phyloP scores from a whole-genome alignment of 371 early-diverging fungal genomes.

The Nosema granulosis region DNA sequence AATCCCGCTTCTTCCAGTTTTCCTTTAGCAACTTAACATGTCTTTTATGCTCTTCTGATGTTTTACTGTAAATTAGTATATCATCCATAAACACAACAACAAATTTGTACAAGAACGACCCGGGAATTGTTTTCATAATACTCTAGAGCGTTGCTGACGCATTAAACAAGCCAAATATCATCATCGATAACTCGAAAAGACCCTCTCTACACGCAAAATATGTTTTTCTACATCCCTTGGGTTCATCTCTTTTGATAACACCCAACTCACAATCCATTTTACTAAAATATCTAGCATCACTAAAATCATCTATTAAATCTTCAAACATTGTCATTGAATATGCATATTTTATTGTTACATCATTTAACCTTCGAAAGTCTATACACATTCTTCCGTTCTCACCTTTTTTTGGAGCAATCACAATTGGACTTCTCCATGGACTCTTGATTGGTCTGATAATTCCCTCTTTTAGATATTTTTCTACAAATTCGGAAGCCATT shows the following conservation, averaged over 20 bases:
- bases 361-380: conserved; percentile 33
- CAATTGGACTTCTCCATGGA: conserved; percentile 21
- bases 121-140: conserved; percentile 37
- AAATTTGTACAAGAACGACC: neutral
- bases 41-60: conserved; percentile 2
- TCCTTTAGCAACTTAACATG: conserved; percentile 13
- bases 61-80: conserved; percentile 30
- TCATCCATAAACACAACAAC: conserved; percentile 37
- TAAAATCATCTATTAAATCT: conserved; percentile 41
- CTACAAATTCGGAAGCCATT: neutral
- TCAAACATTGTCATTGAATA: conserved; percentile 36
- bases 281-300: conserved; percentile 56
- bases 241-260: conserved; percentile 64
- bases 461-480: conserved; percentile 29
- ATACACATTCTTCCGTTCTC: conserved; percentile 12
- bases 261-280: conserved; percentile 65
- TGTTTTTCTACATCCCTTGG: conserved; percentile 57
- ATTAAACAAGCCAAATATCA: conserved; percentile 38
- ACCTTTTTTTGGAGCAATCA: conserved; percentile 2
- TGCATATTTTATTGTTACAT: conserved; percentile 17
- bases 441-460: conserved; percentile 22
- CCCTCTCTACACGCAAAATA: conserved; percentile 63
- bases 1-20: neutral
- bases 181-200: conserved; percentile 59
- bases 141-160: conserved; percentile 52